Conservation (phyloP, 257 asterid genomes). For the Lithospermum erythrorhizon region DNA sequence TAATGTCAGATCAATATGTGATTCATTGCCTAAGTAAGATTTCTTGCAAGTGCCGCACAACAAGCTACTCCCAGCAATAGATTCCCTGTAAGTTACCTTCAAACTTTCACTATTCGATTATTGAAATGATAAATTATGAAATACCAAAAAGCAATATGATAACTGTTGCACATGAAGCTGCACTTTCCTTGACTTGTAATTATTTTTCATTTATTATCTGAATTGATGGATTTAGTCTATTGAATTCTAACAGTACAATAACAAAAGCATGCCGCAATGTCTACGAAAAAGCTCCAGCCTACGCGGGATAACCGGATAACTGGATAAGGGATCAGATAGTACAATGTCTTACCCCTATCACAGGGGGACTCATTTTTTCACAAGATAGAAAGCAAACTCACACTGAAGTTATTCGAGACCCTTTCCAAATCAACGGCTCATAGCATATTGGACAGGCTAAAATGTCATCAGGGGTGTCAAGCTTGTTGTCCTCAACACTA, state of each 20-base stretch:
- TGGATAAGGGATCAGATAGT: no score
- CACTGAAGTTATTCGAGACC: constrained; percentile 31
- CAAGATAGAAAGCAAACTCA: constrained; percentile 21
- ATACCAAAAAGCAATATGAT: not conserved
- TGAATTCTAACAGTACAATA: no score
- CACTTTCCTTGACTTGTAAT: no score
- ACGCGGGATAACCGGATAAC: no score
- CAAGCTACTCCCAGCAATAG: constrained; percentile 28
- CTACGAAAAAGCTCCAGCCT: no score
- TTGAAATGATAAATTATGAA: not conserved
- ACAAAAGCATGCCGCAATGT: no score
- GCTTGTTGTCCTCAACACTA: constrained; percentile 32
- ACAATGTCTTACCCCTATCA: not conserved
- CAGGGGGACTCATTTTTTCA: not conserved
- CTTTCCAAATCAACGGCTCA: constrained; percentile 27
- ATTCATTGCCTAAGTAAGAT: constrained; percentile 42
- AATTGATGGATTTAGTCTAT: no score
- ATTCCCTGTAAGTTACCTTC: constrained; percentile 31
- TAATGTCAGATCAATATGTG: constrained; percentile 61
- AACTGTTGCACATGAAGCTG: not conserved
- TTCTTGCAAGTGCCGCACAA: constrained; percentile 56
- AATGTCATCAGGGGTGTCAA: constrained; percentile 29
- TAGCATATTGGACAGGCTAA: constrained; percentile 86
- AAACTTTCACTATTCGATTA: not conserved
- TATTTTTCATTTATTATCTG: no score